Base-by-base conservation (phyloP, 1,139 yeast species). In the Saccharomyces hybrid region DNA sequence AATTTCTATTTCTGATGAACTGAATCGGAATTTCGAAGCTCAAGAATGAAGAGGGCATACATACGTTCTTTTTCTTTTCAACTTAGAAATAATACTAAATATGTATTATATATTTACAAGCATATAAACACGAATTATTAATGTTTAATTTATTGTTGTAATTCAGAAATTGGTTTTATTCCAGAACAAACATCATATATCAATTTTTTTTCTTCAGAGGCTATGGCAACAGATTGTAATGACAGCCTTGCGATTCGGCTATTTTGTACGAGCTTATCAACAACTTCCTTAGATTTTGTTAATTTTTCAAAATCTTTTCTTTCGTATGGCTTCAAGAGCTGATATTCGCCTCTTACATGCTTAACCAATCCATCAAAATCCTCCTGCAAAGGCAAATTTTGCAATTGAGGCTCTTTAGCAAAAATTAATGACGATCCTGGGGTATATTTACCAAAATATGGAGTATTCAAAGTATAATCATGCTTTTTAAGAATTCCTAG, bases 171-270 rank as follows among this genome's bases (percentile, higher is more conserved):
- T 20, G 67, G 65, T 48, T 62, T 64, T 38, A 62, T 49, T 47
- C 70, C 71, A 13, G 69, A 61, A 51, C 71, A 67, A 16, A 66
- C 64, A 28, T 65, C 60, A 47, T 60, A 61, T 9, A 66, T 47
- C 14, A 60, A 48, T 46, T 61, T 51, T 32, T 62, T 61, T 41
- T 52, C 53, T 5, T 54, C 60, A 20, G 52, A 13, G 48, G 59
- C 57, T 25, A 58, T 41, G 46, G 51, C 56, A 26, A 57, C 48
- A 50, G 55, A 56, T 44, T 63, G 61, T 51, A 67, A 57, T 48
- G 64, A 61, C 25, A 56, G 29, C 54, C 64, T 63, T 4, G 60
- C 68, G 42, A 60, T 47, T 7, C 59, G 53, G 44, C 63, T 59
- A 51, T 66, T 64, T 2, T 47, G 20, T 5, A 53, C 51, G 13